Conservation (phyloP, 495 filamentous ascomycete genomes). For the Aspergillus carlsbadensis region DNA sequence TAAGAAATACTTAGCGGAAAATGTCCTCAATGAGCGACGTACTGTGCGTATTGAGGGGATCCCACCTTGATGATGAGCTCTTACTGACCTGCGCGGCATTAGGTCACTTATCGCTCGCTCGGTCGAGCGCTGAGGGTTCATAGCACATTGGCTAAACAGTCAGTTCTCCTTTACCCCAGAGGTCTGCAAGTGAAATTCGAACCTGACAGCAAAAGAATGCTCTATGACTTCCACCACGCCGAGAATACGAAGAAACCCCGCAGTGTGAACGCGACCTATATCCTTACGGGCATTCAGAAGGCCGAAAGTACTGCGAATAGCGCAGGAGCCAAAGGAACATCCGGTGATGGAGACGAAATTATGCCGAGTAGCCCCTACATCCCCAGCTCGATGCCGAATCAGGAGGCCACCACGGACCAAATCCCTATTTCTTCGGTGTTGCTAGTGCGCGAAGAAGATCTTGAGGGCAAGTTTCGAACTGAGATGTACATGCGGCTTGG, state of each 20-base stretch:
- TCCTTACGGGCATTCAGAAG: conserved; percentile 65
- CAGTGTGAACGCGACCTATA: conserved; percentile 81
- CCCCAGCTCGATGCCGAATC: conserved; percentile 57
- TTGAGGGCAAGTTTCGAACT: conserved; percentile 58
- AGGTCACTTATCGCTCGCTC: conserved; percentile 85
- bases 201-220: conserved; percentile 58
- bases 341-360: conserved; percentile 64
- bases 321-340: conserved; percentile 25
- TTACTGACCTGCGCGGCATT: neutral
- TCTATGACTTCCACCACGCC: conserved; percentile 80
- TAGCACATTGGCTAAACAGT: conserved; percentile 82
- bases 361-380: conserved; percentile 71
- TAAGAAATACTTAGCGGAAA: conserved; percentile 68
- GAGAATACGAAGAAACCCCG: conserved; percentile 77
- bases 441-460: conserved; percentile 76
- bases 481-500: neutral
- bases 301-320: conserved; percentile 35
- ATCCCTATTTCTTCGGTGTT: conserved; percentile 56
- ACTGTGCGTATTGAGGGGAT: conserved; percentile 52
- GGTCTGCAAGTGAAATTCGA: neutral
- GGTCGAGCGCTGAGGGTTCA: conserved; percentile 79
- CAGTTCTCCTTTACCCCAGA: conserved; percentile 16
- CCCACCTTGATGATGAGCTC: neutral
- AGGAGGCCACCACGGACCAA: conserved; percentile 35
- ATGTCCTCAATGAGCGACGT: conserved; percentile 73